Base-by-base conservation (phyloP, 805 yeast species). In the Hanseniaspora clermontiae region DNA sequence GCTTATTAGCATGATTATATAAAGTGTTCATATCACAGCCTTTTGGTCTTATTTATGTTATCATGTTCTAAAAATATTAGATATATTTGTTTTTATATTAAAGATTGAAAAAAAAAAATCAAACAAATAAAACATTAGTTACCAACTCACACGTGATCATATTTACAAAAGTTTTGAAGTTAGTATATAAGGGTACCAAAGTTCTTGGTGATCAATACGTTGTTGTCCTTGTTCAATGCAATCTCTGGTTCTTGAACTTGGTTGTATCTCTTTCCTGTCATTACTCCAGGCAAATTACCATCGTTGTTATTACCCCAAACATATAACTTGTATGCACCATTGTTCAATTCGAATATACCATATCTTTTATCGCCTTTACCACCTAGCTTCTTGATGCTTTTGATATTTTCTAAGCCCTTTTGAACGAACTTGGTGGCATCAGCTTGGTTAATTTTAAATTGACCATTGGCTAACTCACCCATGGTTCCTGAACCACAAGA, bases 1-100 rank as follows among this genome's bases (percentile, higher is more conserved):
- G 96, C 68, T 87, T 88, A 55, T 85, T 75, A 9, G 95, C 96
- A 68, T 87, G 95, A 70, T 87, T 91, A 71, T 84, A 88, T 53
- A 90, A 74, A 31, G 95, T 82, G 70, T 89, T 90, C 97, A 77
- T 51, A 40, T 45, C 37, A n/a, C 11, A n/a, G 10, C 3, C 7
- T 32, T 9, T 32, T 32, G 36, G 36, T 10, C 9, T 5, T 32
- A 9, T 5, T 32, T 9, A 7, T 32, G 10, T 32, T 32, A 32
- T 32, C 12, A 32, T 24, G 3, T 24, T 24, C 3, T 24, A 24
- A 24, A n/a, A n/a, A n/a, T n/a, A n/a, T n/a, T n/a, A n/a, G n/a
- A n/a, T n/a, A n/a, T n/a, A n/a, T 45, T n/a, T 17, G 31, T 31
- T 29, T 29, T 29, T 29, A 11, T 45, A 34, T 36, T 17, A 36